These are phyloP conservation scores for Haematococcus sp. DNA, from an alignment of 139 green algal species.

Conservation along the genomic window DNA sequence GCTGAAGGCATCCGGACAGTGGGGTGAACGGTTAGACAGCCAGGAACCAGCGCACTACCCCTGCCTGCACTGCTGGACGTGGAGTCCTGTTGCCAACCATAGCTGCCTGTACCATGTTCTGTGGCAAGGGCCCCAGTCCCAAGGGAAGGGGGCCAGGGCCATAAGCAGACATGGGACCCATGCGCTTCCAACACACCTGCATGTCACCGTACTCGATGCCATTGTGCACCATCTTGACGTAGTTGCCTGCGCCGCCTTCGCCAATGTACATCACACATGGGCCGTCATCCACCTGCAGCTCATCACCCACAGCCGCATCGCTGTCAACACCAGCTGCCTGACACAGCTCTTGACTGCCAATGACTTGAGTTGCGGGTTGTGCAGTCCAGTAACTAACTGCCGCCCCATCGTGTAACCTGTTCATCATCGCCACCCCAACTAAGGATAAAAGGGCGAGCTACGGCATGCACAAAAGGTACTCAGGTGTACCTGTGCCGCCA, in stretches of 20 bases:
- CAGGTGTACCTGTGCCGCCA: slow-evolving; percentile 90
- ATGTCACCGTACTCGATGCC: slow-evolving; percentile 99
- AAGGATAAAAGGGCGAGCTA: no score
- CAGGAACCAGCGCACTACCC: not conserved
- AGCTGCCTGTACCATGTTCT: not conserved
- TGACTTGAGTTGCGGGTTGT: no score
- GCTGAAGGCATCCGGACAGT: slow-evolving; percentile 5
- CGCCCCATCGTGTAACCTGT: not conserved
- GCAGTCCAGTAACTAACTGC: not conserved
- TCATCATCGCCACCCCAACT: not conserved
- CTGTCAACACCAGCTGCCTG: slow-evolving; percentile 1
- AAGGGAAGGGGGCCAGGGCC: no score
- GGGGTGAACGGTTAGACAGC: not conserved
- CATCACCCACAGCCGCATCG: not conserved
- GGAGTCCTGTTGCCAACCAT: not conserved
- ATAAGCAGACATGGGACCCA: no score
- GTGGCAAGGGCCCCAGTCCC: slow-evolving; percentile 18
- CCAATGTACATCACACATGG: slow-evolving; percentile 94
- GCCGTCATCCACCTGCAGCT: slow-evolving; percentile 84
- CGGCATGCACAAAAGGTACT: no score
- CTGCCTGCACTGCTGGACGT: no score
- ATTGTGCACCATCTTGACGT: slow-evolving; percentile 99
- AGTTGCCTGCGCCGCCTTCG: slow-evolving; percentile 92
- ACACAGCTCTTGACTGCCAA: no score
- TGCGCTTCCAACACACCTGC: no score